A percentile compares a stretch with the other conserved stretches of the same genome.
phyloP scores from a whole-genome alignment of 2,329 filamentous ascomycete species.

The Scytalidium lignicola region DNA sequence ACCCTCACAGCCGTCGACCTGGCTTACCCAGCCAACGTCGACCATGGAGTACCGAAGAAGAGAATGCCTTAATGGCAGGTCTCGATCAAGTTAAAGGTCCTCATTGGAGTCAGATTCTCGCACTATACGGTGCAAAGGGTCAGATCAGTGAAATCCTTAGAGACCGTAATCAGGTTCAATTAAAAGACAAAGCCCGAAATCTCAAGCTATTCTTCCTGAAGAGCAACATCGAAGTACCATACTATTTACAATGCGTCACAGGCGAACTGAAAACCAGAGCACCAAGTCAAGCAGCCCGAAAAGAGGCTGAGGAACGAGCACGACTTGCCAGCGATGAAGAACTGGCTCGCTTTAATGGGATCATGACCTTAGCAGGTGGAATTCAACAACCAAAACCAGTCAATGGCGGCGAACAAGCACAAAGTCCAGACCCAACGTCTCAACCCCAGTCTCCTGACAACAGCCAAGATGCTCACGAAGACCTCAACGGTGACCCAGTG shows the following conservation, averaged over 20 bases:
- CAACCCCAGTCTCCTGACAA: background rate
- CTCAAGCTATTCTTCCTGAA: conserved; percentile 89
- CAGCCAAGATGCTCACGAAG: background rate
- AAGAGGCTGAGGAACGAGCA: conserved; percentile 61
- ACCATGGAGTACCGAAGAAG: conserved; percentile 85
- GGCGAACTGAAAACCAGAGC: conserved; percentile 84
- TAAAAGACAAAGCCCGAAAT: conserved; percentile 89
- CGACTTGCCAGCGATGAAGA: conserved; percentile 55
- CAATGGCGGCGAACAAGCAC: background rate
- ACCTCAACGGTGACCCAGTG: background rate
- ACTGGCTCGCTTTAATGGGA: conserved; percentile 54
- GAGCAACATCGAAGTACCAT: conserved; percentile 84
- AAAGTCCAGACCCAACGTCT: background rate
- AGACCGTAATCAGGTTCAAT: conserved; percentile 83
- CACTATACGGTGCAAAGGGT: conserved; percentile 74
- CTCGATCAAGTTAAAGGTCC: conserved; percentile 85
- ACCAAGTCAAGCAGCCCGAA: conserved; percentile 65
- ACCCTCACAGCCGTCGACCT: conserved; percentile 44
- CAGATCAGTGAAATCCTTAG: conserved; percentile 78
- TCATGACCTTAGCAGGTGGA: conserved; percentile 49
- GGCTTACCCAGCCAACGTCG: conserved; percentile 56
- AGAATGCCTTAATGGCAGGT: conserved; percentile 83
- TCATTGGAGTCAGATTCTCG: conserved; percentile 89
- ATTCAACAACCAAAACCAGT: conserved; percentile 22
- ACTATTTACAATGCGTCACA: conserved; percentile 81